Evolutionary conservation across 148 eudicot species (phyloP).

Genomic region (Beta vulgaris): DNA sequence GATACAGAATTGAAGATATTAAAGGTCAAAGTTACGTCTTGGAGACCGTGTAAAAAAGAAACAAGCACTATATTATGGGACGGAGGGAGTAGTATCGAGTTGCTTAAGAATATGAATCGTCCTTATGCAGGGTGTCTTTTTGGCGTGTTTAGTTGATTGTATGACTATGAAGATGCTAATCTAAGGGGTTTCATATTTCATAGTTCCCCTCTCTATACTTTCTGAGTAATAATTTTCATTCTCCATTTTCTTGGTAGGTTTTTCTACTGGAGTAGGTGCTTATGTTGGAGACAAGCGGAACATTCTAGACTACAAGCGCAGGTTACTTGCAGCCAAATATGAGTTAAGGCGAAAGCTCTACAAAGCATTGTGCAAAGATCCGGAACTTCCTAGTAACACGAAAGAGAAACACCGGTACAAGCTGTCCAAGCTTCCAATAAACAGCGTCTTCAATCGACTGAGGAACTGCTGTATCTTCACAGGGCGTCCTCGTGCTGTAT

Average conservation of each 20-base stretch:
- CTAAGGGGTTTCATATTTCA: too few relatives aligned
- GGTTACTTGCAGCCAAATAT: conserved; percentile 31
- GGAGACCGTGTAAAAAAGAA: too few relatives aligned
- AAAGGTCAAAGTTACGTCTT: too few relatives aligned
- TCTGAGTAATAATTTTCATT: too few relatives aligned
- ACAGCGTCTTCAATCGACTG: conserved; percentile 36
- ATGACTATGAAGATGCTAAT: too few relatives aligned
- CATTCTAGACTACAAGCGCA: conserved; percentile 33
- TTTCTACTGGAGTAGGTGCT: conserved; percentile 8
- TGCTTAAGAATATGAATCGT: too few relatives aligned
- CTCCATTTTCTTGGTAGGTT: conserved; percentile 15
- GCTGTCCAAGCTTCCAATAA: conserved; percentile 44
- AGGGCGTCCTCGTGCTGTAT: conserved; percentile 41
- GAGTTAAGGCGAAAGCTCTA: conserved; percentile 40
- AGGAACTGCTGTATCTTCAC: conserved; percentile 42
- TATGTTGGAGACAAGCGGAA: conserved; percentile 34
- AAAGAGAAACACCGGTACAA: conserved; percentile 33
- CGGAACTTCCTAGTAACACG: conserved; percentile 28
- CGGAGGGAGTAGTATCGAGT: too few relatives aligned
- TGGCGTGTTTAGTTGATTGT: too few relatives aligned
- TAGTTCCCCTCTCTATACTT: too few relatives aligned
- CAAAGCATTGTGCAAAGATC: conserved; percentile 38
- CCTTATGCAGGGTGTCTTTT: too few relatives aligned
- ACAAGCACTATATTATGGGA: too few relatives aligned
- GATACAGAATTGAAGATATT: too few relatives aligned